Conservation (phyloP, 2,329 filamentous ascomycete species). For the Aspergillus sp. region DNA sequence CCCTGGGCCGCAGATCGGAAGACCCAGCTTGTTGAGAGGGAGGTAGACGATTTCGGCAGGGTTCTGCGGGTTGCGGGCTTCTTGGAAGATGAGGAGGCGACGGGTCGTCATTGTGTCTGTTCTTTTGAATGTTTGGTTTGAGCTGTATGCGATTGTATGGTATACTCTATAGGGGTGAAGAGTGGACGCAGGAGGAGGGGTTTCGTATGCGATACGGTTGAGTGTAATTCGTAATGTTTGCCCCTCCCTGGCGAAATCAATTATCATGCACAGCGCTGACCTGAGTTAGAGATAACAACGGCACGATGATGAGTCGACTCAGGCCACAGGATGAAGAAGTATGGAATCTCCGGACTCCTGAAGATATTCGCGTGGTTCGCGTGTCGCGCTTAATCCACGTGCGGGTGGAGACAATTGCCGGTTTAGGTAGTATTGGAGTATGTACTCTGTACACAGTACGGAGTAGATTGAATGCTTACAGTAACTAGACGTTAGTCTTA, state of each 20-base stretch:
- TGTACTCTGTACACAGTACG: too few species aligned
- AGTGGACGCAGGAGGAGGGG: background rate
- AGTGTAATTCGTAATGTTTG: background rate
- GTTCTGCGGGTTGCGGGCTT: conserved; percentile 25
- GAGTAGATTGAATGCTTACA: too few species aligned
- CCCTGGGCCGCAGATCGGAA: conserved; percentile 27
- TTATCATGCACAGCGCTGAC: too few species aligned
- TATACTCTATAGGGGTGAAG: too few species aligned
- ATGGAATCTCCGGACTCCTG: background rate
- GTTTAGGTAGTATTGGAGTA: background rate
- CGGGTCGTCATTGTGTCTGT: conserved; percentile 9
- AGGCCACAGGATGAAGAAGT: too few species aligned
- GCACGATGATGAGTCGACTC: too few species aligned
- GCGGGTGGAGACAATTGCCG: conserved; percentile 1
- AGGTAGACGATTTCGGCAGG: conserved; percentile 21
- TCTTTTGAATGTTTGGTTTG: background rate
- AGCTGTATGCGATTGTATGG: background rate
- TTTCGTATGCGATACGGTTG: background rate
- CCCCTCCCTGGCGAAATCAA: too few species aligned
- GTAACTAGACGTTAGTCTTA: too few species aligned
- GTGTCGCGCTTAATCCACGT: conserved; percentile 6
- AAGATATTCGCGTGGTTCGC: background rate
- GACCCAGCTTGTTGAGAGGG: conserved; percentile 29
- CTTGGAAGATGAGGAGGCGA: conserved; percentile 32
- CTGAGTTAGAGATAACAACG: too few species aligned